Evolutionary conservation across 2,329 filamentous ascomycete species (phyloP).

Genomic region (Penicillium sp.): DNA sequence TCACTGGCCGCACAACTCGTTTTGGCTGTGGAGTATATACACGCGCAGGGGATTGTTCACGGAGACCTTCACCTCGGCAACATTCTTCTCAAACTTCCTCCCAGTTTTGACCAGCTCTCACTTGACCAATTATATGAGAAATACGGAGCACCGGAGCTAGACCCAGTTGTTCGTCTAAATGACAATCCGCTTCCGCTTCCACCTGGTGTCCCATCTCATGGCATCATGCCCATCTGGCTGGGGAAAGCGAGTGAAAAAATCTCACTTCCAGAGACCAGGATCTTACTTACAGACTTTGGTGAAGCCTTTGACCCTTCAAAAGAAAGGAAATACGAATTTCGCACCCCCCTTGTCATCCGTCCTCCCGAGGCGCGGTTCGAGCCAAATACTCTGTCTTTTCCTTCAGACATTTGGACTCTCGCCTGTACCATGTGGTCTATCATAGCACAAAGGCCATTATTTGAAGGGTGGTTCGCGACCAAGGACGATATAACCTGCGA

Average conservation of each 20-base stretch:
- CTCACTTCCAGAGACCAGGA: slow-evolving; percentile 22
- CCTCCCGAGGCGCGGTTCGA: slow-evolving; percentile 41
- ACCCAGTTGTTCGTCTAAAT: slow-evolving; percentile 24
- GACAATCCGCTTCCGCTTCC: slow-evolving; percentile 20
- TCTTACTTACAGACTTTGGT: slow-evolving; percentile 9
- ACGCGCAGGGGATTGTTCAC: slow-evolving; percentile 30
- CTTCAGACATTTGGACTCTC: slow-evolving; percentile 43
- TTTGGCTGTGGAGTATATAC: slow-evolving; percentile 35
- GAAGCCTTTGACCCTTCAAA: slow-evolving; percentile 9
- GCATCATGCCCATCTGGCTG: slow-evolving; percentile 18
- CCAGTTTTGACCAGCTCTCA: slow-evolving; percentile 22
- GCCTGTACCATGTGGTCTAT: slow-evolving; percentile 35
- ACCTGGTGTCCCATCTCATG: slow-evolving; percentile 20
- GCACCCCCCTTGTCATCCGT: slow-evolving; percentile 23
- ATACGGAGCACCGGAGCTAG: slow-evolving; percentile 21
- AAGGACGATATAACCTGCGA: too few relatives aligned
- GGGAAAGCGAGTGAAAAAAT: slow-evolving; percentile 25
- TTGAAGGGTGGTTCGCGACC: too few relatives aligned
- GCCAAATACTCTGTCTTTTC: slow-evolving; percentile 26
- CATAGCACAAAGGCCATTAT: too few relatives aligned
- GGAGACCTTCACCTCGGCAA: slow-evolving; percentile 30
- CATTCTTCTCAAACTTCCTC: slow-evolving; percentile 21
- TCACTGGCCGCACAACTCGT: slow-evolving; percentile 28
- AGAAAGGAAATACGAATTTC: slow-evolving; percentile 15
- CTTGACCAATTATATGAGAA: slow-evolving; percentile 21